These are phyloP conservation scores for Ustulina deusta DNA, from an alignment of 2,329 filamentous ascomycete species.

Conservation along the genomic window DNA sequence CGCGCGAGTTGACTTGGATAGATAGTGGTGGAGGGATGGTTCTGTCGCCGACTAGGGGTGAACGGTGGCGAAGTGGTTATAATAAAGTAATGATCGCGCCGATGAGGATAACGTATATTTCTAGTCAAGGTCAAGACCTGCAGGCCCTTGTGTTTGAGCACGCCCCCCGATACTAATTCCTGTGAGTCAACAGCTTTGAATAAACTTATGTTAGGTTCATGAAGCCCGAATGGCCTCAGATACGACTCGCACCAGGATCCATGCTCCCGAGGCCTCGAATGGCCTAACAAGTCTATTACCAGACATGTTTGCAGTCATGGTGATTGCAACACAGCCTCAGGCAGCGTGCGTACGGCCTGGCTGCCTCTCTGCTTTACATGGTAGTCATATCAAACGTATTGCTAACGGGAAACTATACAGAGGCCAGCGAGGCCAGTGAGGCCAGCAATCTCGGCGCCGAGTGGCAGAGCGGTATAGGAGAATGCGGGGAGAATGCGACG, in stretches of 20 bases:
- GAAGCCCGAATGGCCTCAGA: conserved; percentile 22
- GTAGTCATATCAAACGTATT: conserved; percentile 19
- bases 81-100: conserved; percentile 3
- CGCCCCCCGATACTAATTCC: background rate
- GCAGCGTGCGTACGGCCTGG: conserved; percentile 4
- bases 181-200: background rate
- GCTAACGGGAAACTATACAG: conserved; percentile 24
- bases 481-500: background rate
- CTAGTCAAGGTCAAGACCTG: background rate
- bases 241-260: background rate
- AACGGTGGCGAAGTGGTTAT: background rate
- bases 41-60: background rate
- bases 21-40: background rate
- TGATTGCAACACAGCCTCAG: conserved; percentile 17
- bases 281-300: background rate
- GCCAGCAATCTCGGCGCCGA: background rate
- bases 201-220: background rate
- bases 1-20: background rate
- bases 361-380: background rate
- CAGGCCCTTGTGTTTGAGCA: background rate
- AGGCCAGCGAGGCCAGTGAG: conserved; percentile 12
- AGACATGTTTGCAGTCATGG: conserved; percentile 13
- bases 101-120: background rate
- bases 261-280: conserved; percentile 20
- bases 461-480: background rate